Conservation (phyloP, 805 yeast genomes). For the Lipomyces kockii region DNA sequence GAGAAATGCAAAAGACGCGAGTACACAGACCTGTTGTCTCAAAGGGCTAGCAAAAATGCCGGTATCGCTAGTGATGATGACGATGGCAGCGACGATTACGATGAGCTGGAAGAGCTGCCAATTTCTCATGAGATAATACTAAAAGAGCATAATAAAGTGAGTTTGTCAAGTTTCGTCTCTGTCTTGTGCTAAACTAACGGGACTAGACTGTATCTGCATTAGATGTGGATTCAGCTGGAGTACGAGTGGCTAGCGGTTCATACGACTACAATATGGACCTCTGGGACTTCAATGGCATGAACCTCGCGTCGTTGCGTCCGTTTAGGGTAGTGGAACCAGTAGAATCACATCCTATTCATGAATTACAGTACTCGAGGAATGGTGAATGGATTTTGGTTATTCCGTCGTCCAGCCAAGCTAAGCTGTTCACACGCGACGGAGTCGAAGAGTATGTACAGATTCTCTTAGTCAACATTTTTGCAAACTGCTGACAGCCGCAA, state of each 20-base stretch:
- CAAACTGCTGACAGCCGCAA: slow-evolving; percentile 9
- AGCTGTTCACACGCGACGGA: slow-evolving; percentile 42
- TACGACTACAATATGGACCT: slow-evolving; percentile 41
- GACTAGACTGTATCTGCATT: slow-evolving; percentile 36
- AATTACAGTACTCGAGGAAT: slow-evolving; percentile 32
- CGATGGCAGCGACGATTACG: slow-evolving; percentile 40
- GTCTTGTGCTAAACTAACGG: background rate
- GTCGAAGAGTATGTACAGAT: slow-evolving; percentile 23
- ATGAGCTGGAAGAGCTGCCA: slow-evolving; percentile 46
- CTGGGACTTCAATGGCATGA: slow-evolving; percentile 47
- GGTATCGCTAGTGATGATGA: slow-evolving; percentile 34
- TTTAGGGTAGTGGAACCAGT: slow-evolving; percentile 41
- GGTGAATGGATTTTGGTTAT: slow-evolving; percentile 39
- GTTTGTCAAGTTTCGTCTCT: slow-evolving; percentile 30
- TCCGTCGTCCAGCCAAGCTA: slow-evolving; percentile 39
- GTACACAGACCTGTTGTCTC: slow-evolving; percentile 8
- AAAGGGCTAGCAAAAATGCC: slow-evolving; percentile 8
- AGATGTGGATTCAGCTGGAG: slow-evolving; percentile 41
- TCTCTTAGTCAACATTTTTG: background rate
- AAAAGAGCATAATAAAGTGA: slow-evolving; percentile 34
- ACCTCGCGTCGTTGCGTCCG: slow-evolving; percentile 37
- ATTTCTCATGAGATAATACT: slow-evolving; percentile 45
- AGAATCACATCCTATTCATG: slow-evolving; percentile 39
- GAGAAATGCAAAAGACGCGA: slow-evolving; percentile 20
- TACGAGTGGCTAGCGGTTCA: slow-evolving; percentile 42